Percentiles rank a stretch among this genome's conserved stretches.
Conservation (phyloP, 1,139 yeast genomes). For the Debaryomycetaceae sp. region DNA sequence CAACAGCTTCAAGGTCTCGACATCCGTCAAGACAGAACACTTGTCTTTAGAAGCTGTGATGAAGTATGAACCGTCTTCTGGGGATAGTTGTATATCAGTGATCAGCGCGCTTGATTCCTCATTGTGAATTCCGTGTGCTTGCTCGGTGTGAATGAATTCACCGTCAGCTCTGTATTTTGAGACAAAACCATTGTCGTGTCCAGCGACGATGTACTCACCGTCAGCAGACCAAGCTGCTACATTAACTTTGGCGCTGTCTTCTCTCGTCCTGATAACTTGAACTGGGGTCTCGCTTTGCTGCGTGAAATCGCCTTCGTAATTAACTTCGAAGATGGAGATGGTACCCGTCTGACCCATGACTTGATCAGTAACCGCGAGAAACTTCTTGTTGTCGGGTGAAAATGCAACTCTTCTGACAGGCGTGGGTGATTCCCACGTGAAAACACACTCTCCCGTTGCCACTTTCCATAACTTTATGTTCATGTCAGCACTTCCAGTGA, state of each 20-base stretch:
- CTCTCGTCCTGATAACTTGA: slow-evolving; percentile 61
- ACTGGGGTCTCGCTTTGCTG: slow-evolving; percentile 49
- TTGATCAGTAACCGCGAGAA: slow-evolving; percentile 82
- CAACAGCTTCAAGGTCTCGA: slow-evolving; percentile 66
- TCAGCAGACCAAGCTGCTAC: slow-evolving; percentile 89
- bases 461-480: slow-evolving; percentile 84
- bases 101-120: slow-evolving; percentile 54
- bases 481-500: slow-evolving; percentile 92
- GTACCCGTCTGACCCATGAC: slow-evolving; percentile 91
- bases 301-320: slow-evolving; percentile 35
- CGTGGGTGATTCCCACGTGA: slow-evolving; percentile 72
- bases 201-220: slow-evolving; percentile 73
- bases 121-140: slow-evolving; percentile 61
- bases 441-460: slow-evolving; percentile 70
- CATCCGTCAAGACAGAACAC: slow-evolving; percentile 75
- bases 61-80: slow-evolving; percentile 80
- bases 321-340: slow-evolving; percentile 63
- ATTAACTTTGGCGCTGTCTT: slow-evolving; percentile 62
- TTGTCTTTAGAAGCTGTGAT: slow-evolving; percentile 93
- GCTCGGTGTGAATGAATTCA: slow-evolving; percentile 54
- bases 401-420: slow-evolving; percentile 92
- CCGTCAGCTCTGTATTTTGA: slow-evolving; percentile 86
- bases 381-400: slow-evolving; percentile 64
- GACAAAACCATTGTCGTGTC: slow-evolving; percentile 82
- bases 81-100: slow-evolving; percentile 87